Evolutionary conservation across 495 filamentous ascomycete species (phyloP), one percentile per base, ranked within the genome.

Genomic region (Podospora conica): DNA sequence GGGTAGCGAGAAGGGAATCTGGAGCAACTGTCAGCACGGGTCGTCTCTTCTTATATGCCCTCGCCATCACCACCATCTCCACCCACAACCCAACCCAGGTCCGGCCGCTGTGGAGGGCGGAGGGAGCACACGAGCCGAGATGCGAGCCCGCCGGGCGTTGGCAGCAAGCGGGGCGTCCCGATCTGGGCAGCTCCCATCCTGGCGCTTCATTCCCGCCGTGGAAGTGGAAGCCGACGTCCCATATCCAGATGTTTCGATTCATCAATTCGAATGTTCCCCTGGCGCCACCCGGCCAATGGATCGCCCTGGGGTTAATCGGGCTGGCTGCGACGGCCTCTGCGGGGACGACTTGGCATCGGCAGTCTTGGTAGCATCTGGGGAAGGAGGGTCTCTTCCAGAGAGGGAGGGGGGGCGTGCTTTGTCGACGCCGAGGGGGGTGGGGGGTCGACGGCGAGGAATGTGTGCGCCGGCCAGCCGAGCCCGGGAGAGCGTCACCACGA

Each of bases 301-400:
- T 55, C 57, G 29, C 18, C 67, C 58, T 55, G 55, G 60, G 54
- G 61, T 62, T 66, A 58, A 66, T 71, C 61, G 53, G 57, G 28
- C 33, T 55, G 54, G 53, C 57, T 66, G 55, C 28, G 53, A 60
- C 48, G 22, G 27, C 57, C 40, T 55, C 58, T 58, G 61, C 63
- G 65, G 68, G 54, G 57, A 56, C 28, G 48, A 24, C 67, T 69
- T 69, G 70, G 70, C 67, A 25, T 64, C 63, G 63, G 63, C 63
- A 64, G 63, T 64, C 54, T 48, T 58, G 63, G 48, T 48, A 48
- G 18, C 40, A 48, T 48, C 40, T 48, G 40, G 40, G 40, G 40
- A 48, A 48, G 40, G 40, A 48, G 40, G 40, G 40, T 48, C 40
- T 54, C 10, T 15, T 15, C 22, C 21, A 21, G 40, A 20, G 59